Evolutionary conservation across 2,329 filamentous ascomycete species (phyloP), one percentile per base, ranked within the genome.

Genomic region (Penicillium sp.): DNA sequence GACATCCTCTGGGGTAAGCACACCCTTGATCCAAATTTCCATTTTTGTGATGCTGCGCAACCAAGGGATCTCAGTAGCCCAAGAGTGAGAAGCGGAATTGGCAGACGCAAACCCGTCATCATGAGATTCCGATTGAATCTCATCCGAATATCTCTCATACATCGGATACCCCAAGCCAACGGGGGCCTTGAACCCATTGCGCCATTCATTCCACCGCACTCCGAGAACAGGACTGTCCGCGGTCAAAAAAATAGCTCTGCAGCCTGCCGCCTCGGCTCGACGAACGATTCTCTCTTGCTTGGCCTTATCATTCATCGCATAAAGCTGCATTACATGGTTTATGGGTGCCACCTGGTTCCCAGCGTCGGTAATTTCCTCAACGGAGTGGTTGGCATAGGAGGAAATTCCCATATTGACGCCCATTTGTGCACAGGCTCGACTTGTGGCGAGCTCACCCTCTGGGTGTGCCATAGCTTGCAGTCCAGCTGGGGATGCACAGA

Each of bases 211-310:
- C 43, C 81, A 75, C 0, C 83, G 75, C 5, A 78, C 72, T 0
- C 82, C 83, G 0, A 85, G 72, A 2, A 82, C 75, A 0, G 83
- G 82, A 0, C 76, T 77, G 59, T 85, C 83, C 1, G 82, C 80
- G 0, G 83, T 81, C 2, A 85, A 65, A 34, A 85, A 76, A 4
- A 85, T 70, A 1, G 82, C 82, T 51, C 78, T 79, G 62, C 73
- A 61, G 66, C 72, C 61, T 70, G 67, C 58, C n/a, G 62, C 65
- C 45, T 70, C 68, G 4, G 66, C 67, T 7, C 71, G 66, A 13
- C 49, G 60, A 16, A 69, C 62, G 3, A 71, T 67, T 2, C 64
- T 60, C 16, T 59, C 61, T 43, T 67, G 57, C 13, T 67, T 64
- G 10, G 53, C 55, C 5, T 61, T 60, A 49, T 68, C 62, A 11